These are phyloP conservation scores for Malassezia equina DNA, from an alignment of 1,284 basidiomycete species.

Conservation along the genomic window DNA sequence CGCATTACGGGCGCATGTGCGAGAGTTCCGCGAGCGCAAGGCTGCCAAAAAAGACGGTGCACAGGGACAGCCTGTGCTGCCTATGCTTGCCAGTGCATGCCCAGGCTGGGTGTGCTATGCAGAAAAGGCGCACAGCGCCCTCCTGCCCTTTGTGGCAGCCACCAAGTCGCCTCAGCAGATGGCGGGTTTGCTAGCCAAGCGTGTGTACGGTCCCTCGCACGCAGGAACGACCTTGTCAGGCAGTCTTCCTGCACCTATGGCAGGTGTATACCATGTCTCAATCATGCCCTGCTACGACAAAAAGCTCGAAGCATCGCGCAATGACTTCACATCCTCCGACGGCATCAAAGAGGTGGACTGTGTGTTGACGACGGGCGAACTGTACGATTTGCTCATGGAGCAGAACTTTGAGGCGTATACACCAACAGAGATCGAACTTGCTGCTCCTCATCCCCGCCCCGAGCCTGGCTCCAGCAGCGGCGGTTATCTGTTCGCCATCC, in stretches of 20 bases:
- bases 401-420: constrained; percentile 65
- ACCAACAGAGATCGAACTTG: constrained; percentile 54
- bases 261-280: constrained; percentile 67
- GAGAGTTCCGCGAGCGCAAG: constrained; percentile 59
- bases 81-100: constrained; percentile 90
- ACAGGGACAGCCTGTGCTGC: constrained; percentile 52
- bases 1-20: constrained; percentile 67
- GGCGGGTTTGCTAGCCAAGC: constrained; percentile 84
- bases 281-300: constrained; percentile 99
- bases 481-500: constrained; percentile 65
- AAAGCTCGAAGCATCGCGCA: constrained; percentile 87
- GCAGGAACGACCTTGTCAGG: not conserved
- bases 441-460: constrained; percentile 57
- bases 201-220: constrained; percentile 56
- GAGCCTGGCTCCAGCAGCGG: constrained; percentile 85
- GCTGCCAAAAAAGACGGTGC: constrained; percentile 7
- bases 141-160: constrained; percentile 75
- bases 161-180: constrained; percentile 89
- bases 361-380: constrained; percentile 91
- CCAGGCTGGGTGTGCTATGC: constrained; percentile 99
- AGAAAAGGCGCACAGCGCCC: constrained; percentile 84
- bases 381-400: constrained; percentile 73
- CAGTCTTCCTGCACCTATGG: not conserved
- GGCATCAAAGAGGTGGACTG: constrained; percentile 79
- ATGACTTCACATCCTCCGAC: constrained; percentile 32